These are phyloP conservation scores for Yueomyces sinensis DNA, from an alignment of 805 yeast species.

Conservation along the genomic window DNA sequence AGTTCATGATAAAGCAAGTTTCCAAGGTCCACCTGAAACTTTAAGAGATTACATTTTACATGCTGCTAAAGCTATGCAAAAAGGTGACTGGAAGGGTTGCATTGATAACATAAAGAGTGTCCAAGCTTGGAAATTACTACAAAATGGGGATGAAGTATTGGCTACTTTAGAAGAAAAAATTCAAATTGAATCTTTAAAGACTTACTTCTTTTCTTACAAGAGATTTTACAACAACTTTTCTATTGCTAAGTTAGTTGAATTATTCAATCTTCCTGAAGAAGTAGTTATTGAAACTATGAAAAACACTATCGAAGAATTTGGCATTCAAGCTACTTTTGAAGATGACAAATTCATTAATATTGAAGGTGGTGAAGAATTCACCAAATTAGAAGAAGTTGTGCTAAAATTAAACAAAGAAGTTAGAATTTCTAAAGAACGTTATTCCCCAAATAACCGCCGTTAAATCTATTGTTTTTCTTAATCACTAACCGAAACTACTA, in stretches of 20 bases:
- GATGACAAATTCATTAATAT: constrained; percentile 53
- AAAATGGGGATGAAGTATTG: constrained; percentile 53
- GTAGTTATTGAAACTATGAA: constrained; percentile 52
- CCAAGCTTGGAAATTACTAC: constrained; percentile 73
- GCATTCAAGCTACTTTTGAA: constrained; percentile 58
- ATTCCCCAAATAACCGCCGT: too few relatives aligned
- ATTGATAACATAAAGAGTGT: constrained; percentile 43
- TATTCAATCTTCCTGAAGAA: constrained; percentile 49
- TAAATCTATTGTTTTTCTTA: too few relatives aligned
- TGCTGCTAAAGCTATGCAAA: constrained; percentile 78
- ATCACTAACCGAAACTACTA: too few relatives aligned
- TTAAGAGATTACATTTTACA: constrained; percentile 86
- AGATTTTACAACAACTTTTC: constrained; percentile 65
- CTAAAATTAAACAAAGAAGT: constrained; percentile 43
- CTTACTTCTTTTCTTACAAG: constrained; percentile 81
- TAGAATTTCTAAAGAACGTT: constrained; percentile 23
- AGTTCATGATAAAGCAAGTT: constrained; percentile 84
- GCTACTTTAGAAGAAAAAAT: constrained; percentile 64
- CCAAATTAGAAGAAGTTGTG: constrained; percentile 80
- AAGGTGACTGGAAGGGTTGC: constrained; percentile 81
- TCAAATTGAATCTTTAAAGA: constrained; percentile 82
- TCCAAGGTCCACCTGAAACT: constrained; percentile 96
- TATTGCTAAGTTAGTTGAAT: constrained; percentile 44
- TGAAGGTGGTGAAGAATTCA: constrained; percentile 63
- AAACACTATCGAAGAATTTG: constrained; percentile 67